A percentile compares a stretch with the other conserved stretches of the same genome.
Evolutionary conservation across 2,329 filamentous ascomycete genomes (phyloP).

Genomic region (Pseudocercospora fijiensis): DNA sequence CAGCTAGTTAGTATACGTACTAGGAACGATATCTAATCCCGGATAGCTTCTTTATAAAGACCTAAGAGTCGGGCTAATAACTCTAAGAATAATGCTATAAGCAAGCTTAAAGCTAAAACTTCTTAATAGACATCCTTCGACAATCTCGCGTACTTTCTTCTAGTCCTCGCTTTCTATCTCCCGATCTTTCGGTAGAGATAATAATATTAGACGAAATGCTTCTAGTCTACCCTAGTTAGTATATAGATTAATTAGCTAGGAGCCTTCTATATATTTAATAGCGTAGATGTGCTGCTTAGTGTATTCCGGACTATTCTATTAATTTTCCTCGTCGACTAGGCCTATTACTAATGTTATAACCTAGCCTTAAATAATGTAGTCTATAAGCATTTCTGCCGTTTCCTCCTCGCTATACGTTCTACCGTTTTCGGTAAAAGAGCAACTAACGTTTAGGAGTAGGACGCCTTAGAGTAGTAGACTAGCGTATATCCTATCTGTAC

Average conservation of each 20-base stretch:
- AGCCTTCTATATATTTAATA: slow-evolving; percentile 52
- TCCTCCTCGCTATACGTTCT: slow-evolving; percentile 36
- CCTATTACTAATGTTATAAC: slow-evolving; percentile 54
- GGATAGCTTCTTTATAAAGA: slow-evolving; percentile 54
- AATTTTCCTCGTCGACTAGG: slow-evolving; percentile 51
- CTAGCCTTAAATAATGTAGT: slow-evolving; percentile 60
- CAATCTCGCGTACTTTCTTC: slow-evolving; percentile 50
- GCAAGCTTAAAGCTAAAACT: slow-evolving; percentile 59
- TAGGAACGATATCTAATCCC: slow-evolving; percentile 50
- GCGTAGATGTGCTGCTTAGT: slow-evolving; percentile 51
- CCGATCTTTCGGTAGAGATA: slow-evolving; percentile 41
- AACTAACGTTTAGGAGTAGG: slow-evolving; percentile 39
- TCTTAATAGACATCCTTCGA: slow-evolving; percentile 51
- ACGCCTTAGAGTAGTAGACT: slow-evolving; percentile 51
- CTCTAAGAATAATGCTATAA: slow-evolving; percentile 54
- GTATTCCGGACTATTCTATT: slow-evolving; percentile 58
- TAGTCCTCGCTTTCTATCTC: slow-evolving; percentile 50
- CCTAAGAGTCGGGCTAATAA: slow-evolving; percentile 53
- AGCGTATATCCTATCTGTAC: slow-evolving; percentile 53
- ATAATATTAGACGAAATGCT: slow-evolving; percentile 54
- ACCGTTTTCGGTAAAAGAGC: slow-evolving; percentile 30
- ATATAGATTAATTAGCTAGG: slow-evolving; percentile 55
- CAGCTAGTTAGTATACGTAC: slow-evolving; percentile 58
- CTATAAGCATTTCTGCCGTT: slow-evolving; percentile 50
- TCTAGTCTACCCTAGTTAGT: slow-evolving; percentile 53